Conservation (phyloP, 139 green algal species). For the Micractinium sp. region DNA sequence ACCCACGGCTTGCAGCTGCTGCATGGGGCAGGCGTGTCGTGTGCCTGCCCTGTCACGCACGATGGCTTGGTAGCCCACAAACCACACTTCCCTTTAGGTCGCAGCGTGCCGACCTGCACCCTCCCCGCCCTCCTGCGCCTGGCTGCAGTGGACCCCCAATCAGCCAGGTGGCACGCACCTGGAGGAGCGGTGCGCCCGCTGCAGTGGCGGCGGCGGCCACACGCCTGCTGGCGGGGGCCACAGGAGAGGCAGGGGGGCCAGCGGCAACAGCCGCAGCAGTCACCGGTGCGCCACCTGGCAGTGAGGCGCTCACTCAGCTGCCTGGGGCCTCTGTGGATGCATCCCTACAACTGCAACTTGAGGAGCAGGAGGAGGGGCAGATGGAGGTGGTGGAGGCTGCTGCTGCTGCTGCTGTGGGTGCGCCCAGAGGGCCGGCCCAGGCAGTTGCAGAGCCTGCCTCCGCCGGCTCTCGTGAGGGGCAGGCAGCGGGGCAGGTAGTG, state of each 20-base stretch:
- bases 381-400: too few species aligned
- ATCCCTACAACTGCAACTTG: too few species aligned
- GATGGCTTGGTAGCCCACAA: background rate
- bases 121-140: slow-evolving; percentile 61
- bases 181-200: background rate
- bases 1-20: too few species aligned
- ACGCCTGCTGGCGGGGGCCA: background rate
- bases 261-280: background rate
- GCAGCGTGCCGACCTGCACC: too few species aligned
- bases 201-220: slow-evolving; percentile 14
- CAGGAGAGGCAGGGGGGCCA: background rate
- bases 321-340: too few species aligned
- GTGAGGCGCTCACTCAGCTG: background rate
- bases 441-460: too few species aligned
- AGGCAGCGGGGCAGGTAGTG: background rate
- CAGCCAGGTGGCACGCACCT: slow-evolving; percentile 40
- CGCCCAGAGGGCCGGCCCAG: too few species aligned
- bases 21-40: background rate
- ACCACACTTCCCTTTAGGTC: background rate
- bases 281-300: background rate
- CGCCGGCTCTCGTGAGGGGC: background rate
- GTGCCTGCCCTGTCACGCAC: background rate
- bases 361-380: too few species aligned
- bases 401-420: too few species aligned
- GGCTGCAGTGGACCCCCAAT: slow-evolving; percentile 54